Evolutionary conservation across 176 grass and related monocot genomes (phyloP).

Genomic region (Carex scoparia): DNA sequence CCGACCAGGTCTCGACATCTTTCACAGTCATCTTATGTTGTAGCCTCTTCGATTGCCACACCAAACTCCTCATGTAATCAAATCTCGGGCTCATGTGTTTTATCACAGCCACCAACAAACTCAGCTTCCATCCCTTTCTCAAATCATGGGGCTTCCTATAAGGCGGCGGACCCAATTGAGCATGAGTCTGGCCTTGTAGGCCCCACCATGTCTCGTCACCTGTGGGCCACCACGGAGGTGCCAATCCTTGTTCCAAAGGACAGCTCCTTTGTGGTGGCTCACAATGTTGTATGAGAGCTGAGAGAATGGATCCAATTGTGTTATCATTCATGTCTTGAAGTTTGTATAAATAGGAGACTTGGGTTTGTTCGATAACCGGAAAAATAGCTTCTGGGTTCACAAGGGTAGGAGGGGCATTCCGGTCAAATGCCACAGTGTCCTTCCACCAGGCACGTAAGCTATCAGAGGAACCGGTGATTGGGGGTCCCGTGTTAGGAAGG

Average conservation of each 20-base stretch:
- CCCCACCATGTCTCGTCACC: conserved; percentile 70
- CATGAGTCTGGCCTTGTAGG: conserved; percentile 43
- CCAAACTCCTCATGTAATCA: conserved; percentile 53
- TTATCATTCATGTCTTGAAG: conserved; percentile 59
- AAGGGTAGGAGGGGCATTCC: conserved; percentile 37
- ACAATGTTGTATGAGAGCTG: conserved; percentile 66
- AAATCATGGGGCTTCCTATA: conserved; percentile 89
- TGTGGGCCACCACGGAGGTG: conserved; percentile 78
- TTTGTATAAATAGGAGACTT: conserved; percentile 18
- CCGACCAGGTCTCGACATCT: conserved; percentile 54
- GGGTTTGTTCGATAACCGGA: not conserved
- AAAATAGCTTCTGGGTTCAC: not conserved
- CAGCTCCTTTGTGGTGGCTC: conserved; percentile 58
- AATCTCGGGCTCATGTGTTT: conserved; percentile 73
- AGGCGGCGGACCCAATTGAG: conserved; percentile 44
- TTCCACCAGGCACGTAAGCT: conserved; percentile 71
- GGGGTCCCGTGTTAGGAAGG: conserved; percentile 48
- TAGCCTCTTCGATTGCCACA: conserved; percentile 63
- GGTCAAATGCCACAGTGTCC: conserved; percentile 58
- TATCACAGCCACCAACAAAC: conserved; percentile 59
- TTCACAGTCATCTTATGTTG: conserved; percentile 63
- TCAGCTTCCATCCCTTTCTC: conserved; percentile 77
- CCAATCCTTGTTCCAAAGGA: conserved; percentile 44
- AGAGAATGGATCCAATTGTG: conserved; percentile 63
- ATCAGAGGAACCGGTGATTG: conserved; percentile 69